phyloP scores from a whole-genome alignment of 2,329 filamentous ascomycete species.

The Scedosporium minutisporum region DNA sequence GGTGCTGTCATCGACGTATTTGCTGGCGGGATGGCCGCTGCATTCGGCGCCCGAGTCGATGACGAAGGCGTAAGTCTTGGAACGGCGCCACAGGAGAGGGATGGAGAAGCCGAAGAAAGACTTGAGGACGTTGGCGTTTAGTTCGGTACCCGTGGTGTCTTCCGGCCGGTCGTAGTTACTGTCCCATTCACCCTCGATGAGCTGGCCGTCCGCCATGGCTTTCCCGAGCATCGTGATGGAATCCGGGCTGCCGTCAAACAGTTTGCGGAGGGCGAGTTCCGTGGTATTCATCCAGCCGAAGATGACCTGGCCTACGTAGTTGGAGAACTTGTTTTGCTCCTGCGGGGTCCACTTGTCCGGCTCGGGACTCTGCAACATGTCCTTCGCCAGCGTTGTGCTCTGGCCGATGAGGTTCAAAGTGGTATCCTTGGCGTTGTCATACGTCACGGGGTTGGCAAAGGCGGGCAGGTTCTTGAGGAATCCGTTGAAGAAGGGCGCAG shows the following conservation, averaged over 20 bases:
- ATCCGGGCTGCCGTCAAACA: background rate
- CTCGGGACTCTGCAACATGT: too few species aligned
- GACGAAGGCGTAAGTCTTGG: slow-evolving; percentile 19
- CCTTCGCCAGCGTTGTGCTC: too few species aligned
- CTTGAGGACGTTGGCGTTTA: slow-evolving; percentile 13
- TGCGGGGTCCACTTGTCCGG: too few species aligned
- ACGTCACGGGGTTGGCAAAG: too few species aligned
- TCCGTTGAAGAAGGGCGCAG: too few species aligned
- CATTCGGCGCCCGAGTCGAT: slow-evolving; percentile 22
- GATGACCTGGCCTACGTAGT: too few species aligned
- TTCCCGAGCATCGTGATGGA: slow-evolving; percentile 14
- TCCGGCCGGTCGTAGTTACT: background rate
- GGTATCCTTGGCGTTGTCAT: too few species aligned
- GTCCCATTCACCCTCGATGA: slow-evolving; percentile 12
- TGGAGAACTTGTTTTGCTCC: too few species aligned
- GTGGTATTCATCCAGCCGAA: too few species aligned
- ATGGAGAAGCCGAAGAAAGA: slow-evolving; percentile 21
- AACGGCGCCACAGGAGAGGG: slow-evolving; percentile 18
- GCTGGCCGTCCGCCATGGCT: slow-evolving; percentile 19
- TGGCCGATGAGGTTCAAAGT: too few species aligned
- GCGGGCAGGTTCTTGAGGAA: too few species aligned
- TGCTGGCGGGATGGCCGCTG: slow-evolving; percentile 11
- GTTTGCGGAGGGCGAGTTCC: too few species aligned
- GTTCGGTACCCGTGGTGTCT: background rate
- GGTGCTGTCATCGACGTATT: slow-evolving; percentile 16